Evolutionary conservation across 495 filamentous ascomycete genomes (phyloP).

Genomic region (Astrothelium subdiscretum): DNA sequence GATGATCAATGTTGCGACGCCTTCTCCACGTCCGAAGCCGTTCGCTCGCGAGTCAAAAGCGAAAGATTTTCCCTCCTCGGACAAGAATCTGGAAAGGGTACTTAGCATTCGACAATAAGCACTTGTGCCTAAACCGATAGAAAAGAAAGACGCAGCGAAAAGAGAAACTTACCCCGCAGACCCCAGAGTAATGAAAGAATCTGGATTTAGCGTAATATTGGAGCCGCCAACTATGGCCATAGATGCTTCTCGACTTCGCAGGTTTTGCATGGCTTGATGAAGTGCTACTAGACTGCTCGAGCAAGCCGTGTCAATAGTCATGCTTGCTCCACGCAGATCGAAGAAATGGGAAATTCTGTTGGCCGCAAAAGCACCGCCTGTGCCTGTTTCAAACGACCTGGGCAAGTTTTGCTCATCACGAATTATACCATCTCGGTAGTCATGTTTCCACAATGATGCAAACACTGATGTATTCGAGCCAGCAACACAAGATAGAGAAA

Average conservation of each 20-base stretch:
- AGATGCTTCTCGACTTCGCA: slow-evolving; percentile 2
- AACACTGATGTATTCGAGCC: slow-evolving; percentile 1
- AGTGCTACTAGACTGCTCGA: slow-evolving; percentile 21
- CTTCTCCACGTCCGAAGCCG: slow-evolving; percentile 34
- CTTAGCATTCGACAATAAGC: background rate
- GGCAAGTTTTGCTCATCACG: background rate
- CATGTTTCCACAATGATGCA: background rate
- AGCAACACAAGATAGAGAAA: slow-evolving; percentile 9
- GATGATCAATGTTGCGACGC: slow-evolving; percentile 25
- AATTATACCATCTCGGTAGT: background rate
- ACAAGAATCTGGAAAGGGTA: background rate
- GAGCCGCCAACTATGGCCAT: background rate
- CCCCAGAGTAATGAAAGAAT: background rate
- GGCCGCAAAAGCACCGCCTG: slow-evolving; percentile 30
- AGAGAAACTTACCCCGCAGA: background rate
- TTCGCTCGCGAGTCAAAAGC: slow-evolving; percentile 4
- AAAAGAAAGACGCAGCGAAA: background rate
- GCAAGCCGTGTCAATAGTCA: slow-evolving; percentile 44
- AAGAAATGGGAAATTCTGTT: slow-evolving; percentile 42
- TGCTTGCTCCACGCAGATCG: slow-evolving; percentile 37
- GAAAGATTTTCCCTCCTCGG: background rate
- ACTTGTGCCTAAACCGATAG: background rate
- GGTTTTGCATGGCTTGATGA: slow-evolving; percentile 1
- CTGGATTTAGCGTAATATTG: background rate
- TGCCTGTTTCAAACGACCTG: slow-evolving; percentile 2